Conservation (phyloP, 1,139 yeast species). For the Saccharomyces hybrid region DNA sequence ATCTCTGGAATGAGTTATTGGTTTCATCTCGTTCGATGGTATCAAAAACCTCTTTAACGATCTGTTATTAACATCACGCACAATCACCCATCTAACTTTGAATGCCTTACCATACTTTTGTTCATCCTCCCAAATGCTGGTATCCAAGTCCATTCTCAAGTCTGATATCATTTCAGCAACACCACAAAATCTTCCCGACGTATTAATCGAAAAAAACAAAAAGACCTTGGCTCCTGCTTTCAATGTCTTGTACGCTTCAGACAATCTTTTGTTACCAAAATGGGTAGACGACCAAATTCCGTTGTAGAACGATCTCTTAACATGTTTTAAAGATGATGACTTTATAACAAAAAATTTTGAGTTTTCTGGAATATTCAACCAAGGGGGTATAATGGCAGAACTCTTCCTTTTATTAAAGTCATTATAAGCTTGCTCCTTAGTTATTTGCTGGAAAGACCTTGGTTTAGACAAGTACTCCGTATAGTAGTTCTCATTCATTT, state of each 20-base stretch:
- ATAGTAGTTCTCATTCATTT: background rate
- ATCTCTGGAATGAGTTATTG: constrained; percentile 54
- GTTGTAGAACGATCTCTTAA: constrained; percentile 42
- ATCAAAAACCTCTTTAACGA: constrained; percentile 40
- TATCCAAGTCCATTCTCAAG: constrained; percentile 34
- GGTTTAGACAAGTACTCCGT: background rate
- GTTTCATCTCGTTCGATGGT: constrained; percentile 42
- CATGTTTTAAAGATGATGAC: constrained; percentile 44
- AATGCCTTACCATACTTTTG: constrained; percentile 47
- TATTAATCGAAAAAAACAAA: constrained; percentile 51
- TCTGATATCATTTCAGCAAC: constrained; percentile 48
- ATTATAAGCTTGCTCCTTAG: background rate
- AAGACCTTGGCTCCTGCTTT: constrained; percentile 32
- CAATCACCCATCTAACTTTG: constrained; percentile 45
- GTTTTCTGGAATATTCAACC: constrained; percentile 26
- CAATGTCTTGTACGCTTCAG: constrained; percentile 34
- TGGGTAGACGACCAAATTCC: constrained; percentile 56
- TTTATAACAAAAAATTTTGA: constrained; percentile 51
- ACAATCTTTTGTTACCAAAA: constrained; percentile 46
- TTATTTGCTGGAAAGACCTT: background rate
- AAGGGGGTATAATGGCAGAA: constrained; percentile 19
- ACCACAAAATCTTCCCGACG: constrained; percentile 55
- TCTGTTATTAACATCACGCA: constrained; percentile 46
- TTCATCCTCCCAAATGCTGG: constrained; percentile 46
- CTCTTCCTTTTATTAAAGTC: constrained; percentile 7